Percentiles rank a stretch among this genome's conserved stretches.
phyloP scores from a whole-genome alignment of 2,329 filamentous ascomycete genomes.

The Coniochaeta prunicola region DNA sequence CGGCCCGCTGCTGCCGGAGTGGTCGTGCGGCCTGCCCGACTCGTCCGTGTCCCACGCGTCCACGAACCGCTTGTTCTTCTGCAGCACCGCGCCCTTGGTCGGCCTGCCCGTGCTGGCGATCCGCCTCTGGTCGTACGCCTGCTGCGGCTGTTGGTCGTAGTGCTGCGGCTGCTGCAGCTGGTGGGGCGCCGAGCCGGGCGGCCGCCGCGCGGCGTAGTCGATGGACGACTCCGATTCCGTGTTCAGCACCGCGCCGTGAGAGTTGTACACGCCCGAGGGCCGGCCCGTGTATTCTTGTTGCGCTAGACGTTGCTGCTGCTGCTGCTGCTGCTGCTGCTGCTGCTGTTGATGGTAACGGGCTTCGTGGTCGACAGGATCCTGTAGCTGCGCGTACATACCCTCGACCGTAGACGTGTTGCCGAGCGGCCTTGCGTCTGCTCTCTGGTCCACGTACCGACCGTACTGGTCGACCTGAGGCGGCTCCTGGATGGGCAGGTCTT shows the following conservation, averaged over 20 bases:
- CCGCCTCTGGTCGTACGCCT: constrained; percentile 32
- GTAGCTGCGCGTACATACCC: constrained; percentile 24
- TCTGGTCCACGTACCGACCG: constrained; percentile 24
- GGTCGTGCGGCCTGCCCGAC: constrained; percentile 47
- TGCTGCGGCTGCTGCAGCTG: constrained; percentile 22
- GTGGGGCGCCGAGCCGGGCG: constrained; percentile 35
- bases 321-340: constrained; percentile 29
- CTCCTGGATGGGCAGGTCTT: constrained; percentile 45
- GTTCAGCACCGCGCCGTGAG: constrained; percentile 38
- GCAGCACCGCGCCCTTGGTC: constrained; percentile 52
- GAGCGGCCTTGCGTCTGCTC: constrained; percentile 11
- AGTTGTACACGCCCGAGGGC: constrained; percentile 33
- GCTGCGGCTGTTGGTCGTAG: constrained; percentile 25
- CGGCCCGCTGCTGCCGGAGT: constrained; percentile 77
- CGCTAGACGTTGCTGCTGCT: constrained; percentile 27
- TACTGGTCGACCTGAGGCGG: constrained; percentile 30
- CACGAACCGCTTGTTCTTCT: constrained; percentile 82
- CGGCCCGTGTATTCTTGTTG: constrained; percentile 31
- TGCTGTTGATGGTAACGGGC: constrained; percentile 11
- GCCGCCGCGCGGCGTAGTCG: constrained; percentile 29
- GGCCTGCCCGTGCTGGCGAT: constrained; percentile 25
- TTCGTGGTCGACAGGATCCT: constrained; percentile 17
- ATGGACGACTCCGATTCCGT: constrained; percentile 48
- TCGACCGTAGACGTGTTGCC: constrained; percentile 13
- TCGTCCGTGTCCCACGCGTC: constrained; percentile 81